These are phyloP conservation scores for Verticillium nonalfalfae DNA, from an alignment of 2,329 filamentous ascomycete species.

Conservation along the genomic window DNA sequence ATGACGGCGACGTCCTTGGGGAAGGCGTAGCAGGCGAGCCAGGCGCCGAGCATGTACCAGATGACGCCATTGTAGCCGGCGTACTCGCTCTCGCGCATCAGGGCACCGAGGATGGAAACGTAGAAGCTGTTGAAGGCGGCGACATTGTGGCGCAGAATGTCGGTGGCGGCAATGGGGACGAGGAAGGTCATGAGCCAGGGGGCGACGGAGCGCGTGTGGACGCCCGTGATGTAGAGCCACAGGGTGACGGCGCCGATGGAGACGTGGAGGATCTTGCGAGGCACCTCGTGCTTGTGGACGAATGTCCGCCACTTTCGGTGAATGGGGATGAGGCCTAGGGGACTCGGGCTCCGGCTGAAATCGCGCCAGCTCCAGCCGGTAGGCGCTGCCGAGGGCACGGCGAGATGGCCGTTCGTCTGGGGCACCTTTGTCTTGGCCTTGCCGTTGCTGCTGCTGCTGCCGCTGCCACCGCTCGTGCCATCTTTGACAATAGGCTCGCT, in stretches of 20 bases:
- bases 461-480: conserved; percentile 7
- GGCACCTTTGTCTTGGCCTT: conserved; percentile 20
- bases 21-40: conserved; percentile 77
- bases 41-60: conserved; percentile 89
- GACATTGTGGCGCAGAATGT: conserved; percentile 78
- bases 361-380: conserved; percentile 74
- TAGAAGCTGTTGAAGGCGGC: conserved; percentile 81
- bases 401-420: conserved; percentile 60
- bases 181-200: conserved; percentile 77
- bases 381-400: conserved; percentile 52
- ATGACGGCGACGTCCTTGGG: conserved; percentile 92
- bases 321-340: conserved; percentile 89
- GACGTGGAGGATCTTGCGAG: conserved; percentile 86
- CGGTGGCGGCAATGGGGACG: conserved; percentile 75
- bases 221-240: conserved; percentile 74
- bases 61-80: conserved; percentile 94
- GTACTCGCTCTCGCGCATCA: conserved; percentile 97
- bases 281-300: conserved; percentile 95
- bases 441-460: conserved; percentile 22
- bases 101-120: conserved; percentile 73
- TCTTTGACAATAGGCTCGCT: conserved; percentile 14
- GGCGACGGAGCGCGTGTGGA: conserved; percentile 71
- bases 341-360: conserved; percentile 85
- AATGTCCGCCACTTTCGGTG: conserved; percentile 87
- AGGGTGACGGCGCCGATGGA: conserved; percentile 94